A percentile compares a stretch with the other conserved stretches of the same genome.
Conservation (phyloP, 306 rosid genomes). For the Prinsepia uniflora region DNA sequence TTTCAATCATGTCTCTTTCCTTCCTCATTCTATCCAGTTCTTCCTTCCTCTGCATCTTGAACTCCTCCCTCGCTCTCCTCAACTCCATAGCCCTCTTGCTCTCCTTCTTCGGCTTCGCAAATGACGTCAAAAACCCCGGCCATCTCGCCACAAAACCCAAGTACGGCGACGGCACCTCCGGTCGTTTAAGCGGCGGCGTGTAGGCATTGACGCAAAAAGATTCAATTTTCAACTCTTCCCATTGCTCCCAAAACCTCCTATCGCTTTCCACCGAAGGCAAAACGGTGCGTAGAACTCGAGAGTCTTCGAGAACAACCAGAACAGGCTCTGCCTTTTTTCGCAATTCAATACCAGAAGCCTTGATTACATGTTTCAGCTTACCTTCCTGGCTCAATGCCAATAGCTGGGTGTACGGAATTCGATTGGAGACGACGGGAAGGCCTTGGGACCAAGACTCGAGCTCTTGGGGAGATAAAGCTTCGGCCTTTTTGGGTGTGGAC, state of each 20-base stretch:
- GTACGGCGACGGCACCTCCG: constrained; percentile 58
- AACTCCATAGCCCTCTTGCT: constrained; percentile 51
- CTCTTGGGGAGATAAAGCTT: constrained; percentile 66
- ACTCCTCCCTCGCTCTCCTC: constrained; percentile 53
- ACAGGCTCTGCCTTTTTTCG: constrained; percentile 47
- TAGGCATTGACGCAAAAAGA: constrained; percentile 68
- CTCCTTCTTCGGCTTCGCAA: constrained; percentile 48
- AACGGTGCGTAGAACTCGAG: constrained; percentile 66
- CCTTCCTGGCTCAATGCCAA: constrained; percentile 48
- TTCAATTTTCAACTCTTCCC: constrained; percentile 62
- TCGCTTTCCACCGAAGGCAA: constrained; percentile 62
- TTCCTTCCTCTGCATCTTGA: constrained; percentile 50
- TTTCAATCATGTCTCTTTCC: constrained; percentile 56
- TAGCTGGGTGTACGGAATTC: constrained; percentile 70
- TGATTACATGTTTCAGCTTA: constrained; percentile 76
- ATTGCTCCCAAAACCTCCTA: constrained; percentile 60
- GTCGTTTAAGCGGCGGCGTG: constrained; percentile 68
- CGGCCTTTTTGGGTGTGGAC: constrained; percentile 44
- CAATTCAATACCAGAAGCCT: constrained; percentile 37
- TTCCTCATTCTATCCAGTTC: constrained; percentile 42
- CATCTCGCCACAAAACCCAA: constrained; percentile 39
- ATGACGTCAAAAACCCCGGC: constrained; percentile 24
- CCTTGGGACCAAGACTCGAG: constrained; percentile 66
- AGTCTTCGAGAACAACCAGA: constrained; percentile 73
- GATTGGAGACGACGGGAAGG: constrained; percentile 65